These are phyloP conservation scores for Rhizopogon vinicolor DNA, from an alignment of 768 basidiomycete genomes.

Conservation along the genomic window DNA sequence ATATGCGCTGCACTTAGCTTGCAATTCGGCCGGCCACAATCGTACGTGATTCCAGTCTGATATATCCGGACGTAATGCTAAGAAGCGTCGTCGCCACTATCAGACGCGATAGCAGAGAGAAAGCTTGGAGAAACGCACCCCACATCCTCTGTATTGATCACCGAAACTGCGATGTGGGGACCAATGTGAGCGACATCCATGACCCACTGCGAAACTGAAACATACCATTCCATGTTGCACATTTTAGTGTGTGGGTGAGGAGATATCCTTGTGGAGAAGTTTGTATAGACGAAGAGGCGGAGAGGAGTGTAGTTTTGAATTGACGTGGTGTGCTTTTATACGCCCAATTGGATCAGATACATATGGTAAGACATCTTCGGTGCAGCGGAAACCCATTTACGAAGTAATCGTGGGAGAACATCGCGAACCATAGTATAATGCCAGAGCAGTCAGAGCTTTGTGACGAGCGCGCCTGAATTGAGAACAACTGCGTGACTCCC, in stretches of 20 bases:
- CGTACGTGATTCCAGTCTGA: conserved; percentile 53
- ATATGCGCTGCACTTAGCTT: conserved; percentile 51
- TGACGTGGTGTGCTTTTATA: conserved; percentile 24
- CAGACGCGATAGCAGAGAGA: conserved; percentile 2
- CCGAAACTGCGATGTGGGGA: conserved; percentile 24
- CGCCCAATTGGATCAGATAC: conserved; percentile 3
- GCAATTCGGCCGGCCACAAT: conserved; percentile 51
- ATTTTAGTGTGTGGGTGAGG: conserved; percentile 24
- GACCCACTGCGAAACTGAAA: conserved; percentile 10
- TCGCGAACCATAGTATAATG: conserved; percentile 5
- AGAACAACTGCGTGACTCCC: conserved; percentile 16
- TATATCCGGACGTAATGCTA: conserved; percentile 65
- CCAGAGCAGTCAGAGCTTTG: conserved; percentile 14
- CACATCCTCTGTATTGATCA: conserved; percentile 40
- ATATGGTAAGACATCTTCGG: conserved; percentile 29
- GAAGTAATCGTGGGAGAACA: conserved; percentile 31
- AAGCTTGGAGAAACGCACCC: conserved; percentile 20
- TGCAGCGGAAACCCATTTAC: conserved; percentile 21
- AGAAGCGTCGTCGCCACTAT: not conserved
- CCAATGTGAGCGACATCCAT: conserved; percentile 8
- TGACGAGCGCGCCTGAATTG: conserved; percentile 23
- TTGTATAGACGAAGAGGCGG: not conserved
- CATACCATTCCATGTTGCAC: conserved; percentile 59
- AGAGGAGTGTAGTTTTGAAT: not conserved
- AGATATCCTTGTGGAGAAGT: not conserved